phyloP scores from a whole-genome alignment of 768 basidiomycete genomes.

The Mycena floridula region DNA sequence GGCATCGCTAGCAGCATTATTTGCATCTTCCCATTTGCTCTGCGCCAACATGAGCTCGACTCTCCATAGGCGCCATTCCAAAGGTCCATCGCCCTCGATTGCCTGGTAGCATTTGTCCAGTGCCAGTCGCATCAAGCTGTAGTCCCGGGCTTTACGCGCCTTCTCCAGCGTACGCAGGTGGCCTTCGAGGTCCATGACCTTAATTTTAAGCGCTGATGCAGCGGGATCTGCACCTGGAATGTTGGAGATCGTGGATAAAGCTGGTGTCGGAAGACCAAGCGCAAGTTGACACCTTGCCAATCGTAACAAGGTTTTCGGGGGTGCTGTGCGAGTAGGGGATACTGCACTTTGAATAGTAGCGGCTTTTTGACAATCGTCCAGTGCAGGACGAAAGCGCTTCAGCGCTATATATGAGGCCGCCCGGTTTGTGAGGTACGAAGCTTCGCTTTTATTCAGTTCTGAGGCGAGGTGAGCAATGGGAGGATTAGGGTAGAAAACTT shows the following conservation, averaged over 20 bases:
- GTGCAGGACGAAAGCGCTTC: conserved; percentile 68
- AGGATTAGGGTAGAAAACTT: conserved; percentile 6
- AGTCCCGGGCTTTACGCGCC: conserved; percentile 56
- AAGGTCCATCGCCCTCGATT: conserved; percentile 73
- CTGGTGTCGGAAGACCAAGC: conserved; percentile 61
- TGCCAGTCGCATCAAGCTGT: conserved; percentile 74
- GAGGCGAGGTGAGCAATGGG: conserved; percentile 1
- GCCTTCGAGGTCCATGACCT: conserved; percentile 53
- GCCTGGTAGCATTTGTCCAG: conserved; percentile 71
- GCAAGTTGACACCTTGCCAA: conserved; percentile 82
- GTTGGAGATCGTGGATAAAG: conserved; percentile 53
- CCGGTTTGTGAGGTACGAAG: conserved; percentile 78
- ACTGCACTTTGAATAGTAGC: conserved; percentile 52
- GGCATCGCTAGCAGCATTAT: conserved; percentile 71
- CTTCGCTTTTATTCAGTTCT: conserved; percentile 61
- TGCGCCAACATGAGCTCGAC: conserved; percentile 73
- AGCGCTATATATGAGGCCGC: conserved; percentile 82
- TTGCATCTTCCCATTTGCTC: conserved; percentile 70
- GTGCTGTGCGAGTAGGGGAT: conserved; percentile 32
- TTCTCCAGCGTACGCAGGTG: conserved; percentile 61
- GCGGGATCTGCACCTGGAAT: conserved; percentile 57
- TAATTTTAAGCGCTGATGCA: conserved; percentile 55
- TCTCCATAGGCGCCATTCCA: conserved; percentile 76
- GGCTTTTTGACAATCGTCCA: conserved; percentile 77
- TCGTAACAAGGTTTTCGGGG: conserved; percentile 74